These are phyloP conservation scores for Ophidiomyces ophidiicola DNA, from an alignment of 2,329 filamentous ascomycete species.

Conservation along the genomic window DNA sequence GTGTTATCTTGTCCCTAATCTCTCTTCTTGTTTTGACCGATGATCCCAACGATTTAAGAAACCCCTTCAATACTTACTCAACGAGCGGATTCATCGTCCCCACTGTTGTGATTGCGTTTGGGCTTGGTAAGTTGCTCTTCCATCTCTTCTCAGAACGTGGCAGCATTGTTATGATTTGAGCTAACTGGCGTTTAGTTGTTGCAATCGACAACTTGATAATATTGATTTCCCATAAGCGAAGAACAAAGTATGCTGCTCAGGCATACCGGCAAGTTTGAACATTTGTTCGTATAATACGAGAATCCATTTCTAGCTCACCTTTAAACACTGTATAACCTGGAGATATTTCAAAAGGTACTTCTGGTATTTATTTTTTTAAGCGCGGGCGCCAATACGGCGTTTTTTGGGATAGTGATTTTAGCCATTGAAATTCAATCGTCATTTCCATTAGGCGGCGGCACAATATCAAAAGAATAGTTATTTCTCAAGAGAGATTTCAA, in stretches of 20 bases:
- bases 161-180: background rate
- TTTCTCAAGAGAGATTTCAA: too few species aligned
- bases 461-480: too few species aligned
- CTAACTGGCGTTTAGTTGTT: conserved; percentile 4
- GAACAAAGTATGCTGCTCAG: conserved; percentile 5
- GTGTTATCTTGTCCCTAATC: conserved; percentile 10
- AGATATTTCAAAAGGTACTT: background rate
- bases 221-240: conserved; percentile 3
- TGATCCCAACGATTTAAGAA: background rate
- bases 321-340: background rate
- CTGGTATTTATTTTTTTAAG: too few species aligned
- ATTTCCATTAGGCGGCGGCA: too few species aligned
- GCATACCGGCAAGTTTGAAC: conserved; percentile 1
- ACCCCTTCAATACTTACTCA: background rate
- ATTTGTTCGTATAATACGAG: background rate
- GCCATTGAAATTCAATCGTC: too few species aligned
- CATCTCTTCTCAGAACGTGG: background rate
- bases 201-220: conserved; percentile 10
- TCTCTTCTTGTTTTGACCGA: conserved; percentile 8
- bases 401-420: too few species aligned
- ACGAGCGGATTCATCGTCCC: conserved; percentile 13
- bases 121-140: conserved; percentile 2
- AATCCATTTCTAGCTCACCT: background rate
- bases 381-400: too few species aligned
- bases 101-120: conserved; percentile 10